Conservation (phyloP, 2,329 filamentous ascomycete genomes). For the Nannizzia gypsea region DNA sequence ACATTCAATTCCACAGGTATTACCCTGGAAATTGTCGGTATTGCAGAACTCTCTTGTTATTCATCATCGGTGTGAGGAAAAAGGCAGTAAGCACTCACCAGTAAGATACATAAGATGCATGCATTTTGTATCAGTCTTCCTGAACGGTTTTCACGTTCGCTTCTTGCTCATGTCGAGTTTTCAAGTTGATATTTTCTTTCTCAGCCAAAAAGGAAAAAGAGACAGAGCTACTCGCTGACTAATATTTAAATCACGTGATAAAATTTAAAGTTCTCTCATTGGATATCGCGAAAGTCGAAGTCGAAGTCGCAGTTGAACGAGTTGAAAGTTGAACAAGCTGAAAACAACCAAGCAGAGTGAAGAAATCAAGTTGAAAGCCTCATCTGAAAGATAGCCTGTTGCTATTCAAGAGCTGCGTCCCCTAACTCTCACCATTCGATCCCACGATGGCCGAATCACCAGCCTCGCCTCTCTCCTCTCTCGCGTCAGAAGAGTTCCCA, state of each 20-base stretch:
- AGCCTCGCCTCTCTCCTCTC: slow-evolving; percentile 52
- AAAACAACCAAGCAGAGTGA: background rate
- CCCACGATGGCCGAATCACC: slow-evolving; percentile 42
- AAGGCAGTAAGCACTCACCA: background rate
- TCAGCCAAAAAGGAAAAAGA: background rate
- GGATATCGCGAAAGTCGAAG: background rate
- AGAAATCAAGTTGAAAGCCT: background rate
- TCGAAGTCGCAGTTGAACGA: background rate
- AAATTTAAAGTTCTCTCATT: background rate
- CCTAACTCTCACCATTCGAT: background rate
- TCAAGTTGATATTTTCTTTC: background rate
- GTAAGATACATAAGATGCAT: background rate
- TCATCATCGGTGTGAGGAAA: slow-evolving; percentile 18
- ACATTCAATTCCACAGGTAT: slow-evolving; percentile 35
- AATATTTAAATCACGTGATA: background rate
- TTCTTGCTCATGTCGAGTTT: background rate
- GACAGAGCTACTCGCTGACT: background rate
- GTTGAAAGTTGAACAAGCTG: background rate
- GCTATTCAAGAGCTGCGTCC: background rate
- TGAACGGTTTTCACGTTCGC: background rate
- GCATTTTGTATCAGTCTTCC: background rate
- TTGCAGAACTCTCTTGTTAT: slow-evolving; percentile 38
- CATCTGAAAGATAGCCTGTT: background rate
- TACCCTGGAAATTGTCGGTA: slow-evolving; percentile 31
- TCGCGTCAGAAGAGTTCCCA: slow-evolving; percentile 51